These are phyloP conservation scores for Lentinula aciculospora DNA, from an alignment of 768 basidiomycete species.

Conservation along the genomic window DNA sequence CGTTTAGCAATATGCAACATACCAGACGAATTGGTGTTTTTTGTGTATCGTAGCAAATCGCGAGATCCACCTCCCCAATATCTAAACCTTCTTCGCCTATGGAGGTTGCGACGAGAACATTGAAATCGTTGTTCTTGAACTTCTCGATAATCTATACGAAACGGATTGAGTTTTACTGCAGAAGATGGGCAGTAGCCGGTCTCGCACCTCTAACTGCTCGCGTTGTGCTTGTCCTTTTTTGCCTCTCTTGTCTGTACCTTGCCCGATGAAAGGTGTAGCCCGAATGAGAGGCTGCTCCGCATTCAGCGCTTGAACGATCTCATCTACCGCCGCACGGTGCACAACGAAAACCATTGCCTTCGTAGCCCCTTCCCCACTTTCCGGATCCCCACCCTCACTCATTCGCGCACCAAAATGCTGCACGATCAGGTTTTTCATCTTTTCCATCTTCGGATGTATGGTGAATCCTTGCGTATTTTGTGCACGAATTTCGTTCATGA, in stretches of 20 bases:
- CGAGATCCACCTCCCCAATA: constrained; percentile 95
- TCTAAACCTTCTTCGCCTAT: constrained; percentile 98
- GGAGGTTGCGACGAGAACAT: constrained; percentile 91
- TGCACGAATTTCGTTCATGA: constrained; percentile 64
- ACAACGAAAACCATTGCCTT: constrained; percentile 93
- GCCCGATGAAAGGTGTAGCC: constrained; percentile 86
- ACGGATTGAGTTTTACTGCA: constrained; percentile 6
- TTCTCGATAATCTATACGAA: constrained; percentile 66
- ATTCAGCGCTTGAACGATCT: constrained; percentile 79
- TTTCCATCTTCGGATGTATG: constrained; percentile 91
- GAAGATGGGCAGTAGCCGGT: neutral
- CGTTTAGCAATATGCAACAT: constrained; percentile 19
- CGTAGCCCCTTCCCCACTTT: constrained; percentile 33
- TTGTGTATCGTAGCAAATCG: constrained; percentile 94
- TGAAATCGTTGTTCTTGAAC: constrained; percentile 85
- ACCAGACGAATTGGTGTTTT: constrained; percentile 97
- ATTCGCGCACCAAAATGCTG: constrained; percentile 68
- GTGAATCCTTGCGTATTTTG: constrained; percentile 50
- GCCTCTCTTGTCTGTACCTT: constrained; percentile 79
- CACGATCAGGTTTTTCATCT: constrained; percentile 64
- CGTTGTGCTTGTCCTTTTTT: constrained; percentile 87
- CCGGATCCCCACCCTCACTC: constrained; percentile 33
- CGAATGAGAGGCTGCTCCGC: constrained; percentile 72
- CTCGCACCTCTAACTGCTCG: constrained; percentile 78
- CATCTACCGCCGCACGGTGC: constrained; percentile 87